Conservation (phyloP, 169 alveolate genomes). For the Plasmodium fragile region DNA sequence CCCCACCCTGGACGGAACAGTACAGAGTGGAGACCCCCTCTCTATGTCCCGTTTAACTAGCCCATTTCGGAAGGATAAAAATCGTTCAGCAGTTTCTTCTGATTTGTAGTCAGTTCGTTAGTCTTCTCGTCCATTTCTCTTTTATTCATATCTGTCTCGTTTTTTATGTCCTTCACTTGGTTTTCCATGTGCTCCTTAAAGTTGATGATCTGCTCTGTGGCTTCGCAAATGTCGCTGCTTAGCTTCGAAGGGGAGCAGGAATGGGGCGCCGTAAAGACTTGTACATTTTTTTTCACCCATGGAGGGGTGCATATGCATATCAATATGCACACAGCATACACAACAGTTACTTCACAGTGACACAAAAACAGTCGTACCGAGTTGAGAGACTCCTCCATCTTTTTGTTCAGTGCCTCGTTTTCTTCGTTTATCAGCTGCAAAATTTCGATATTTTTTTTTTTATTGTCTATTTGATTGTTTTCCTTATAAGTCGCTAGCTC, state of each 20-base stretch:
- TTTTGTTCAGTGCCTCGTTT: constrained; percentile 49
- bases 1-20: too few relatives aligned
- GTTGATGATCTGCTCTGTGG: constrained; percentile 10
- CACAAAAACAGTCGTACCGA: constrained; percentile 13
- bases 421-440: constrained; percentile 65
- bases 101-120: constrained; percentile 31
- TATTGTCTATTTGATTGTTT: constrained; percentile 58
- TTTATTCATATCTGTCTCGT: constrained; percentile 13
- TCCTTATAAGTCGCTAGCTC: constrained; percentile 51
- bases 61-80: constrained; percentile 50
- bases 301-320: constrained; percentile 1
- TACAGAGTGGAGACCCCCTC: background rate
- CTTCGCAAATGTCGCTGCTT: constrained; percentile 24
- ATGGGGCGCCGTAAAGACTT: background rate
- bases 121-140: constrained; percentile 49
- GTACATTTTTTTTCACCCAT: background rate
- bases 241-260: constrained; percentile 18
- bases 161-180: constrained; percentile 26
- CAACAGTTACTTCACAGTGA: background rate
- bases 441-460: constrained; percentile 62
- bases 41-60: background rate
- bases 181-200: constrained; percentile 53
- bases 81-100: constrained; percentile 43
- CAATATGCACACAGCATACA: background rate
- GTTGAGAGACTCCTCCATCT: constrained; percentile 23